These are phyloP conservation scores for Podospora pseudoanserina DNA, from an alignment of 495 filamentous ascomycete genomes.

Conservation along the genomic window DNA sequence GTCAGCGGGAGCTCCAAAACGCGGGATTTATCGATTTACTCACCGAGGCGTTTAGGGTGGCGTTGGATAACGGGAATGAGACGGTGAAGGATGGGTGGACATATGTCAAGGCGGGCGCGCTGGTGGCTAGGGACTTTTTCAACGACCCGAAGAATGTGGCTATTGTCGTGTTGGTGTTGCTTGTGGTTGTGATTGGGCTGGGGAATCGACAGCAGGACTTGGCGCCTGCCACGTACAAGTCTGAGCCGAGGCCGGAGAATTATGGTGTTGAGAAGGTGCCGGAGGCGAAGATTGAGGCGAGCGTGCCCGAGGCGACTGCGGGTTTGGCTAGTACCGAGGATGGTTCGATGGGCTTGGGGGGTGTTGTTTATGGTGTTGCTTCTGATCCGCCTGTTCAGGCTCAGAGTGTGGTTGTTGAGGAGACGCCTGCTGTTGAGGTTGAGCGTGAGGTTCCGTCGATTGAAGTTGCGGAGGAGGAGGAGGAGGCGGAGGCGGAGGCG, in stretches of 20 bases:
- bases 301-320: background rate
- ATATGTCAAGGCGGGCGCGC: background rate
- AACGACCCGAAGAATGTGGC: slow-evolving; percentile 68
- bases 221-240: slow-evolving; percentile 2
- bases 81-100: background rate
- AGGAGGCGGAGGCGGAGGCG: no score
- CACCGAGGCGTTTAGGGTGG: slow-evolving; percentile 62
- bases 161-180: slow-evolving; percentile 58
- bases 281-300: background rate
- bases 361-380: background rate
- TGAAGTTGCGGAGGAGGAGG: background rate
- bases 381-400: background rate
- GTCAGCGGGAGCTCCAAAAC: slow-evolving; percentile 24
- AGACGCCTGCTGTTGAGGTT: background rate
- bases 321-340: background rate
- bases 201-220: slow-evolving; percentile 7
- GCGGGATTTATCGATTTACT: slow-evolving; percentile 57
- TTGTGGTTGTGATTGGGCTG: slow-evolving; percentile 48
- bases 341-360: background rate
- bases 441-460: background rate
- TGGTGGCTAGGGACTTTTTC: slow-evolving; percentile 34
- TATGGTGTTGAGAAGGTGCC: background rate
- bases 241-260: background rate
- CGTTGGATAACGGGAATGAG: slow-evolving; percentile 6
- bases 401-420: background rate